Percentiles rank a stretch among this genome's conserved stretches.
These are phyloP conservation scores for Pestalotiopsis sp. DNA, from an alignment of 2,329 filamentous ascomycete genomes.

Conservation along the genomic window DNA sequence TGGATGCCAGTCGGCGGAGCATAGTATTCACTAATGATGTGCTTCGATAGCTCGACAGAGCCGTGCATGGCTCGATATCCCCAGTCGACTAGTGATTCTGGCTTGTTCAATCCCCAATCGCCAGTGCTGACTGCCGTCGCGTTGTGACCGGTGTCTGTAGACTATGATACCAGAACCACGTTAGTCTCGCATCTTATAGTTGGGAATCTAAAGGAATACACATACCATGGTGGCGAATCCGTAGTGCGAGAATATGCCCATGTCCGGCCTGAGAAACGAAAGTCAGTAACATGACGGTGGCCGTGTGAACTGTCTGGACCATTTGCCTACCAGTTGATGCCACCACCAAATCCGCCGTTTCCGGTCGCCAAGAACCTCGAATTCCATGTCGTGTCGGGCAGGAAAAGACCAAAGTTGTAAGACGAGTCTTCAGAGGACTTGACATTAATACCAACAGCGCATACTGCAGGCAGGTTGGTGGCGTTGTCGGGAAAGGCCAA, in stretches of 20 bases:
- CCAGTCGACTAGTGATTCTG: conserved; percentile 42
- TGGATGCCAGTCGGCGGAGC: conserved; percentile 34
- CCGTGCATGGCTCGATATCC: conserved; percentile 49
- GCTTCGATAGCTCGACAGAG: conserved; percentile 49
- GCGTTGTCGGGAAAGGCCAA: conserved; percentile 26
- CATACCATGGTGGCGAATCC: conserved; percentile 44
- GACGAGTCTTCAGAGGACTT: conserved; percentile 30
- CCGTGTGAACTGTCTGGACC: background rate
- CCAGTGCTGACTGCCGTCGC: conserved; percentile 29
- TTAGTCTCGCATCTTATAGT: background rate
- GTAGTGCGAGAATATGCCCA: conserved; percentile 40
- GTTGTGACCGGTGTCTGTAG: conserved; percentile 47
- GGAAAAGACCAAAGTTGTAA: conserved; percentile 34
- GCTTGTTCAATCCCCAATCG: conserved; percentile 41
- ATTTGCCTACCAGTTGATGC: conserved; percentile 32
- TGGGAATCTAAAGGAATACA: background rate
- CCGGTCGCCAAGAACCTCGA: conserved; percentile 30
- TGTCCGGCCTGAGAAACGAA: conserved; percentile 36
- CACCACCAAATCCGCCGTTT: conserved; percentile 32
- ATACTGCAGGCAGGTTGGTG: conserved; percentile 30
- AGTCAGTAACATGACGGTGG: background rate
- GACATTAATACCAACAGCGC: conserved; percentile 32
- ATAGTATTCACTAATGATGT: conserved; percentile 53
- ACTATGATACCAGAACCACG: conserved; percentile 15
- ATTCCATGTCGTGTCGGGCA: conserved; percentile 34